These are phyloP conservation scores for Penstemon barbatus DNA, from an alignment of 257 asterid genomes.

Conservation along the genomic window DNA sequence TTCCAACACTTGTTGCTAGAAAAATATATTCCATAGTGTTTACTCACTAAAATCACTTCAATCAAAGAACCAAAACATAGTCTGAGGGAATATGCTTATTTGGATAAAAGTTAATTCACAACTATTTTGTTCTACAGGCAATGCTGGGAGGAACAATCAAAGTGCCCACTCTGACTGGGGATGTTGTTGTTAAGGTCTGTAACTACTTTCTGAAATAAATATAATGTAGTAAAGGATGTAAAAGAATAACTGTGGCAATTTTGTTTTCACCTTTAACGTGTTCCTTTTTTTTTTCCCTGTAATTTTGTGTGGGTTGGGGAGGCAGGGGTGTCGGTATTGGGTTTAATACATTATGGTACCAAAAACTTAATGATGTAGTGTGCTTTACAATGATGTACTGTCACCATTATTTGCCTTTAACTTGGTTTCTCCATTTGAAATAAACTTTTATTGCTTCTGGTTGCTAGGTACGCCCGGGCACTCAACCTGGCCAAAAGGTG, in stretches of 20 bases:
- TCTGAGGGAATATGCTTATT: background rate
- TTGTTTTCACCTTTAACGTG: conserved; percentile 8
- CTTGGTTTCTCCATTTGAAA: conserved; percentile 15
- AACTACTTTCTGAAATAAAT: background rate
- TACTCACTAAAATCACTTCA: too few relatives aligned
- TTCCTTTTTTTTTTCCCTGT: conserved; percentile 2
- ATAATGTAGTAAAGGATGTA: conserved; percentile 11
- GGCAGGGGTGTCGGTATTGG: conserved; percentile 2
- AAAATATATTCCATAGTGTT: too few relatives aligned
- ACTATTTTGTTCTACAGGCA: conserved; percentile 65
- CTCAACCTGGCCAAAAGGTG: conserved; percentile 95
- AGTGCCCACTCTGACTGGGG: conserved; percentile 93
- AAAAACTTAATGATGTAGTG: conserved; percentile 4
- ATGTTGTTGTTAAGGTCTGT: conserved; percentile 90
- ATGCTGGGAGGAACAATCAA: conserved; percentile 91
- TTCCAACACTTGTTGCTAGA: background rate
- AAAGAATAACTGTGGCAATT: background rate
- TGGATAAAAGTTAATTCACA: conserved; percentile 18
- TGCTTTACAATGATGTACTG: conserved; percentile 9
- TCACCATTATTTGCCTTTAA: conserved; percentile 8
- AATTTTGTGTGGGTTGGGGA: conserved; percentile 1
- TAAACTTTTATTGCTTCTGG: conserved; percentile 22
- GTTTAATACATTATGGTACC: conserved; percentile 7
- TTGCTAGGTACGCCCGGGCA: conserved; percentile 81
- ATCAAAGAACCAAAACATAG: too few relatives aligned